Percentiles rank a stretch among this genome's conserved stretches.
Conservation (phyloP, 2,329 filamentous ascomycete genomes). For the Penicillium sp. region DNA sequence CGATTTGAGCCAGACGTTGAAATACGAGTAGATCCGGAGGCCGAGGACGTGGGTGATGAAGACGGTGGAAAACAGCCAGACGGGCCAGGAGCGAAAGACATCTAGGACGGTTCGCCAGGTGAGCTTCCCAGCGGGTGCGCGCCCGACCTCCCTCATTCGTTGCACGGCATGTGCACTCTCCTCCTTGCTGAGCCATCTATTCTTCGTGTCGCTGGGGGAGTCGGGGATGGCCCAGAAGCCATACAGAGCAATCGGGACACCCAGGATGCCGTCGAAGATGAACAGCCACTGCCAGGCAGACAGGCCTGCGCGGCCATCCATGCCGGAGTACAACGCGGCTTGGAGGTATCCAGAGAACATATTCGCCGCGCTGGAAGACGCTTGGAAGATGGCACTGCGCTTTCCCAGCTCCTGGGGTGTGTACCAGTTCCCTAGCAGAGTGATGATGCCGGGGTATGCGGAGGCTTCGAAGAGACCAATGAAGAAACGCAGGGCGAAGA, state of each 20-base stretch:
- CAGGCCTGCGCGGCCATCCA: conserved; percentile 19
- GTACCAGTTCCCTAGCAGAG: conserved; percentile 26
- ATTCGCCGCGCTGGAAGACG: conserved; percentile 44
- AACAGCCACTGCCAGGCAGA: conserved; percentile 27
- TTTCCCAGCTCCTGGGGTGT: conserved; percentile 26
- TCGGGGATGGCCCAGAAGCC: conserved; percentile 40
- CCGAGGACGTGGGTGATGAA: conserved; percentile 40
- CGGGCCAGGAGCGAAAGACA: conserved; percentile 8
- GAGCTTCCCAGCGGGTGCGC: conserved; percentile 3
- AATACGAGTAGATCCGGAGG: conserved; percentile 34
- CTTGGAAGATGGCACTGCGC: conserved; percentile 42
- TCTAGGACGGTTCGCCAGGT: conserved; percentile 6
- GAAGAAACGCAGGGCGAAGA: conserved; percentile 40
- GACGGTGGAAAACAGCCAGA: conserved; percentile 37
- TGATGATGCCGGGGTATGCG: conserved; percentile 34
- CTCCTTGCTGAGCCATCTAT: conserved; percentile 10
- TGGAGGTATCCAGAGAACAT: conserved; percentile 11
- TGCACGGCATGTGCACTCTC: conserved; percentile 2
- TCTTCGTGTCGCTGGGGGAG: conserved; percentile 13
- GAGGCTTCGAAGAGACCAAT: conserved; percentile 37
- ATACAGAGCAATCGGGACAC: conserved; percentile 27
- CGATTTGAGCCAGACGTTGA: conserved; percentile 46
- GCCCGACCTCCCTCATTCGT: conserved; percentile 9
- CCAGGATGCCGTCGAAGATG: conserved; percentile 24
- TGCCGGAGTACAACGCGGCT: conserved; percentile 6